phyloP scores from a whole-genome alignment of 192 early-diverging fungal species.

The Thamnidium elegans region DNA sequence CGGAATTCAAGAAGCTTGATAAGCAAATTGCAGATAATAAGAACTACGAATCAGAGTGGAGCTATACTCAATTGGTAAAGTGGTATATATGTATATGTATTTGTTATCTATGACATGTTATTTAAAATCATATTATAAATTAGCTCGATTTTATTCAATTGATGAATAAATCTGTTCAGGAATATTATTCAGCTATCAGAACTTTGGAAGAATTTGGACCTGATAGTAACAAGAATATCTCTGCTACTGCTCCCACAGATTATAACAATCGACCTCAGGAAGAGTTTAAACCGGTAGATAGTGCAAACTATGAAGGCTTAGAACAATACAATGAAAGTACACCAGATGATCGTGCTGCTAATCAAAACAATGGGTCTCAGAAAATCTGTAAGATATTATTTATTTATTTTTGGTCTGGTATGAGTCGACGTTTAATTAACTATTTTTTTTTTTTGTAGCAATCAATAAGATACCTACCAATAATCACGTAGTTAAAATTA shows the following conservation, averaged over 20 bases:
- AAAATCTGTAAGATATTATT: background rate
- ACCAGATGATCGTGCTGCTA: background rate
- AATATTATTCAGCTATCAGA: conserved; percentile 6
- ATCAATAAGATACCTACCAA: conserved; percentile 39
- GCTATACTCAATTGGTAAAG: conserved; percentile 17
- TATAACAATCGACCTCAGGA: too few species aligned
- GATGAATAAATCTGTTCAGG: background rate
- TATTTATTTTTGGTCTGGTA: background rate
- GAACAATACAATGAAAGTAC: background rate
- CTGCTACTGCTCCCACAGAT: background rate
- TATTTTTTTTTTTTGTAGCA: background rate
- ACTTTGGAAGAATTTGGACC: conserved; percentile 16
- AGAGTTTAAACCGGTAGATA: background rate
- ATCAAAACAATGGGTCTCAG: too few species aligned
- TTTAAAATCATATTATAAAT: background rate
- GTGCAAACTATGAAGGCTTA: background rate
- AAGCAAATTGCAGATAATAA: conserved; percentile 5
- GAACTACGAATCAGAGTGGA: conserved; percentile 15
- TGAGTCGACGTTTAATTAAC: too few species aligned
- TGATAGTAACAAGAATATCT: background rate
- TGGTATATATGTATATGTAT: background rate
- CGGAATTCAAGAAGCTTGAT: conserved; percentile 8
- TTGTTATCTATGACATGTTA: too few species aligned
- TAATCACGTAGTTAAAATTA: conserved; percentile 59
- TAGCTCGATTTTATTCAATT: conserved; percentile 5